These are phyloP conservation scores for Penicillium atrosanguineum DNA, from an alignment of 495 filamentous ascomycete genomes.

Conservation along the genomic window DNA sequence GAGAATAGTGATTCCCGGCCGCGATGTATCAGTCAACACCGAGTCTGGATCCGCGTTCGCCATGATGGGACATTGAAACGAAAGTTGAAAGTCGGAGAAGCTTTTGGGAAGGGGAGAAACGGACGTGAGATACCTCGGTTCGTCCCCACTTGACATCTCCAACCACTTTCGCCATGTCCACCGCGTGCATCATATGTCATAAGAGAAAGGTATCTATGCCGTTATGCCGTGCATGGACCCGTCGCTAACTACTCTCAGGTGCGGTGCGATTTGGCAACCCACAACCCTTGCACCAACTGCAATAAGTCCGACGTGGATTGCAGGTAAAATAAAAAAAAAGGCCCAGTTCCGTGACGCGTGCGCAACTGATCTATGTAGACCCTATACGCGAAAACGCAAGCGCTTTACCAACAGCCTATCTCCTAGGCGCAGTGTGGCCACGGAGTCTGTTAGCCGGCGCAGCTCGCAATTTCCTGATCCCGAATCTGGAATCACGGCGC, in stretches of 20 bases:
- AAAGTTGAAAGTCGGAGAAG: not conserved
- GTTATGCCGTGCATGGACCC: not conserved
- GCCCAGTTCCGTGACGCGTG: not conserved
- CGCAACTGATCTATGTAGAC: conserved; percentile 7
- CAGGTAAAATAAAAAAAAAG: conserved; percentile 12
- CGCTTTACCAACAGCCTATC: conserved; percentile 30
- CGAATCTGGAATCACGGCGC: conserved; percentile 4
- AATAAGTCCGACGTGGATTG: conserved; percentile 28
- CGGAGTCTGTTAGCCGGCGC: conserved; percentile 21
- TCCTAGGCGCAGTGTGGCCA: conserved; percentile 13
- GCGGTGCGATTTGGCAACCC: conserved; percentile 27
- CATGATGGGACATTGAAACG: not conserved
- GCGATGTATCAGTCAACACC: conserved; percentile 14
- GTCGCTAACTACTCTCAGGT: conserved; percentile 17
- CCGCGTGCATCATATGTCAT: conserved; percentile 31
- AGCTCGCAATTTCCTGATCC: conserved; percentile 22
- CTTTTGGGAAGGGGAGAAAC: not conserved
- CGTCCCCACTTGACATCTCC: conserved; percentile 17
- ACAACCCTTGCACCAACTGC: conserved; percentile 32
- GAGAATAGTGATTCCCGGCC: conserved; percentile 42
- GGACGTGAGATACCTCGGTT: conserved; percentile 15
- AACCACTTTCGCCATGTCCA: conserved; percentile 22
- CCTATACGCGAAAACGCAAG: conserved; percentile 30
- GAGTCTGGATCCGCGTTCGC: not conserved
- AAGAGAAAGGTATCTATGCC: conserved; percentile 23